These are phyloP conservation scores for Paraphoma sp. DNA, from an alignment of 2,329 filamentous ascomycete genomes.

Conservation along the genomic window DNA sequence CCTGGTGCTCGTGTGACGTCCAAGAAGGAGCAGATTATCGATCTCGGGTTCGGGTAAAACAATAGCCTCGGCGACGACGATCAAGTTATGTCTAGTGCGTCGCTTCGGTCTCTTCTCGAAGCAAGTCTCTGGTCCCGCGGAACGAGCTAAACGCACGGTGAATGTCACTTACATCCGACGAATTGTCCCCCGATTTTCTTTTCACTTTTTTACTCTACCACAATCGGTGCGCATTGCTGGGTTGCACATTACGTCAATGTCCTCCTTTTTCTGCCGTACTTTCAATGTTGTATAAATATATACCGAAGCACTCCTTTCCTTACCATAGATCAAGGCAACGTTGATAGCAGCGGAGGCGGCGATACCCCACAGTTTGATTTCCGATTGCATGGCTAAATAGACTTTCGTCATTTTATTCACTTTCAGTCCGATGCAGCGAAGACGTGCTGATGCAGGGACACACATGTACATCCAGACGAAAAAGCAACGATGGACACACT, in stretches of 20 bases:
- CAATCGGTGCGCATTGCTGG: neutral
- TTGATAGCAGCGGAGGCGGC: neutral
- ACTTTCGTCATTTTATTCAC: neutral
- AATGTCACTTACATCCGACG: no score
- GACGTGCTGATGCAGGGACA: neutral
- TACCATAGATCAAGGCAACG: slow-evolving; percentile 2
- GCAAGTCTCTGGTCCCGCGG: no score
- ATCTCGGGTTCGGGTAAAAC: neutral
- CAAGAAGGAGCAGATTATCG: neutral
- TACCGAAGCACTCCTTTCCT: neutral
- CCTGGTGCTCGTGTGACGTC: neutral
- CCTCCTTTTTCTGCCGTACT: no score
- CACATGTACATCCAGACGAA: neutral
- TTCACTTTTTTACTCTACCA: neutral
- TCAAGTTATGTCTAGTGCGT: neutral
- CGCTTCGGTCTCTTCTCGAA: no score
- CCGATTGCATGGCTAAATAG: neutral
- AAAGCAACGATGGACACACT: neutral
- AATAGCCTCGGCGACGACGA: neutral
- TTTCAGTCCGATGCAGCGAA: neutral
- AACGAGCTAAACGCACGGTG: no score
- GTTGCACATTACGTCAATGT: neutral
- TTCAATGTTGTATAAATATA: slow-evolving; percentile 2
- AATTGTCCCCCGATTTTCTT: neutral
- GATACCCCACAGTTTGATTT: slow-evolving; percentile 4